Base-by-base conservation (phyloP, 495 filamentous ascomycete genomes). In the Geopyxis carbonaria region DNA sequence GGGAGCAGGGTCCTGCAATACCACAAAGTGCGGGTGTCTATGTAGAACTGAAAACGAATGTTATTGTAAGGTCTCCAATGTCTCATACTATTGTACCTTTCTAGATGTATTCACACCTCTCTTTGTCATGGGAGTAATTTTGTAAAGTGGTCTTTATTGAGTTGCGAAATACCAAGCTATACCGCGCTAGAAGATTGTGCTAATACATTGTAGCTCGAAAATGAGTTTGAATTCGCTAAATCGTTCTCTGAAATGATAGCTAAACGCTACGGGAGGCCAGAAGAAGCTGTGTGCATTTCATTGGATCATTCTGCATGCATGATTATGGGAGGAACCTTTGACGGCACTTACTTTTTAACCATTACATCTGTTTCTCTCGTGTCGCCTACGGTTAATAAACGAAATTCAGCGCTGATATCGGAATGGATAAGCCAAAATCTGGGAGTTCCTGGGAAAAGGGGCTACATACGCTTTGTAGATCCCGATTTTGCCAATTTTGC, bases 21-120 rank as follows among this genome's bases (percentile, higher is more conserved):
- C 52, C 52, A 27, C 38, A 42, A 37, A 43, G 40, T 14, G 49
- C 51, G 18, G 51, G 47, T 22, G 69, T 93, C 38, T 66, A 80
- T 40, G 80, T 76, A 24, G 83, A 93, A 55, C 57, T 95, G 22
- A 76, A 72, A 51, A 82, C 81, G n/a, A 93, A 89, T 55, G 70
- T 73, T 24, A 79, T 76, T 55, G 83, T 86, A 64, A 48, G 75
- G 61, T 19, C 19, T 15, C 16, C 11, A 11, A 30, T 5, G 11
- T n/a, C 27, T 11, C 27, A 5, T 30, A 30, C 27, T 15, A 30
- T 5, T 15, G 2, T 15, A 15, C 5, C 2, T 5, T 15, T 15
- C 27, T n/a, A 30, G 15, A 30, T 2, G 15, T 5, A 30, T 15
- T 15, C 27, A 5, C 27, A 5, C 11, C 15, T 30, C 27, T 5